Base-by-base conservation (phyloP, 2,329 filamentous ascomycete species). In the Nemania serpens region DNA sequence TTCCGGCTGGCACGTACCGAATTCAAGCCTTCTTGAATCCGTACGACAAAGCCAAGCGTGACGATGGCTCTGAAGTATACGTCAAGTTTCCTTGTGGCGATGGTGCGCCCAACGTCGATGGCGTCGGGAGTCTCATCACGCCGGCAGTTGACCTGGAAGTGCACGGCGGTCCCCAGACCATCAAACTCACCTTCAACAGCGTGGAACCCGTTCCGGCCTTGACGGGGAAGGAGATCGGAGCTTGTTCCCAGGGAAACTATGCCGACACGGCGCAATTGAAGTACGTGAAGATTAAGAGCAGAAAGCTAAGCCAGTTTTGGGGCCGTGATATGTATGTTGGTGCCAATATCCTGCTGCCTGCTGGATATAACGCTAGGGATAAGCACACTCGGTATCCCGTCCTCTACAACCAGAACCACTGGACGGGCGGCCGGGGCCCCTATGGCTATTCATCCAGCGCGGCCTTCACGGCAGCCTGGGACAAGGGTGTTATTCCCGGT, bases 321-420 rank as follows among this genome's bases (percentile, higher is more conserved):
- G 62, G 60, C 22, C 65, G 66, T 48, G 66, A 69, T 58, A 69
- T 68, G 65, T 69, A 69, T 52, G 65, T 68, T 10, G 66, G 66
- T 45, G 66, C 66, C 5, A 68, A 63, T 22, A 39, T 68, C 18
- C 55, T 68, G 17, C 65, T 68, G 4, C 66, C 66, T 13, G 39
- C 61, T 12, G 66, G 62, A n/a, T 68, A 68, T 49, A 18, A 68
- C 18, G 50, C 66, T 3, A 13, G 42, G 0, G 64, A 68, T 42
- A 58, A 62, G 49, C 18, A 61, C 9, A 68, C 63, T 1, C 65
- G 65, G 11, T 68, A 68, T 11, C 66, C 66, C 4, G 66, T 68
- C 7, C 56, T 68, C 0, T 68, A 68, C 20, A 17, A 59, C 2
- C 66, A 68, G 57, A 67, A 65, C 25, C 66, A 68, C 48, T 68